These are phyloP conservation scores for Alternaria infectoria DNA, from an alignment of 2,329 filamentous ascomycete genomes.

Conservation along the genomic window DNA sequence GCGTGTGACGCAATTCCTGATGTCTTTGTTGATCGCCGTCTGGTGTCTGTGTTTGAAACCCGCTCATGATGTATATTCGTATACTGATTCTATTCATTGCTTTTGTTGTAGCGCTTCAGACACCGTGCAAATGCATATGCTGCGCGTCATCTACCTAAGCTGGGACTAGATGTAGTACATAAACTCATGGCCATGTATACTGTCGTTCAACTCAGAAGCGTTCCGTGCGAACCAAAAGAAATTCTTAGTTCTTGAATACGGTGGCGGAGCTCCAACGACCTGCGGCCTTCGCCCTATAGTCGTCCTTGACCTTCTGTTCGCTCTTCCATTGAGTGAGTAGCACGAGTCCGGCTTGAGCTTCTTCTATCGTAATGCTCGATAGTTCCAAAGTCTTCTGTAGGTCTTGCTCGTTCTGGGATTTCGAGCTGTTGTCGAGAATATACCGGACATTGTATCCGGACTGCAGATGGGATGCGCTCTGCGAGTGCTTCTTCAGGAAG, in stretches of 20 bases:
- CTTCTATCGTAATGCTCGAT: slow-evolving; percentile 59
- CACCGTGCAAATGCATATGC: slow-evolving; percentile 10
- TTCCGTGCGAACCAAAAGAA: neutral
- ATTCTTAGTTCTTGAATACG: slow-evolving; percentile 34
- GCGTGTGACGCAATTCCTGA: neutral
- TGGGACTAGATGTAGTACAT: slow-evolving; percentile 4
- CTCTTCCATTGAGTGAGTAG: slow-evolving; percentile 61
- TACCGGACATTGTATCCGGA: slow-evolving; percentile 67
- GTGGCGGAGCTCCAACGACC: slow-evolving; percentile 50
- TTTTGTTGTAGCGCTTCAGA: slow-evolving; percentile 4
- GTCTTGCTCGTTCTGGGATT: slow-evolving; percentile 65
- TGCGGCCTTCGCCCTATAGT: slow-evolving; percentile 53
- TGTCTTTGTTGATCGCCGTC: neutral
- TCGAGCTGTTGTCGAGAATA: slow-evolving; percentile 63
- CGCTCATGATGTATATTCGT: neutral
- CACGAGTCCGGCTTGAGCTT: slow-evolving; percentile 63
- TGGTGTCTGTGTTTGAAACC: neutral
- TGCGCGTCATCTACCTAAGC: slow-evolving; percentile 1
- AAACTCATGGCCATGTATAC: slow-evolving; percentile 1
- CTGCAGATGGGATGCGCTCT: slow-evolving; percentile 67
- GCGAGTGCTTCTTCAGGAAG: slow-evolving; percentile 67
- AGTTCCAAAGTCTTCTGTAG: slow-evolving; percentile 65
- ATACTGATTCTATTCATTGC: slow-evolving; percentile 7
- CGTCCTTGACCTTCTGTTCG: slow-evolving; percentile 55
- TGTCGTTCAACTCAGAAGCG: neutral